Percentiles rank a stretch among this genome's conserved stretches.
Evolutionary conservation across 257 asterid species (phyloP).

Genomic region (Linaria vulgaris): DNA sequence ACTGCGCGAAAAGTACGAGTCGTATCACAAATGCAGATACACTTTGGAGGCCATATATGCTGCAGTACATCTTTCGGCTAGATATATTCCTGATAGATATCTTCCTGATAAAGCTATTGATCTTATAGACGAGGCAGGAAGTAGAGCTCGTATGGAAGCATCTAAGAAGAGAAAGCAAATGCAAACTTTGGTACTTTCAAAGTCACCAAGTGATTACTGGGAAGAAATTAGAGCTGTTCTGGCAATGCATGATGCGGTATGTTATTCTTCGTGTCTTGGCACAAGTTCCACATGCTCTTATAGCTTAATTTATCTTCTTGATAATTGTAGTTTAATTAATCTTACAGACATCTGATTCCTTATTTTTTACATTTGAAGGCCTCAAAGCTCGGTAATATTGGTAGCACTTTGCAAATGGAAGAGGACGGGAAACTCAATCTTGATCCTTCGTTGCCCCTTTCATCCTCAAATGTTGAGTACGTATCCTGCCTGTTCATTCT

Average conservation of each 20-base stretch:
- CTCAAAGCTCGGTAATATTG: slow-evolving; percentile 44
- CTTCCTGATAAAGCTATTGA: slow-evolving; percentile 99
- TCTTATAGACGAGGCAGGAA: slow-evolving; percentile 98
- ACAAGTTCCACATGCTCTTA: neutral
- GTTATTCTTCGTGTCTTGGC: slow-evolving; percentile 12
- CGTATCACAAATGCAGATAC: slow-evolving; percentile 83
- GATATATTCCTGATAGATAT: slow-evolving; percentile 88
- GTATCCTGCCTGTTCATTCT: slow-evolving; percentile 32
- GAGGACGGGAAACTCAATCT: slow-evolving; percentile 35
- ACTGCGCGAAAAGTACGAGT: slow-evolving; percentile 79
- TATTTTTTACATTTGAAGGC: slow-evolving; percentile 47
- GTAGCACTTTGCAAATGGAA: slow-evolving; percentile 33
- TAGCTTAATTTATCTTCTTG: slow-evolving; percentile 24
- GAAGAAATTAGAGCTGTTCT: slow-evolving; percentile 79
- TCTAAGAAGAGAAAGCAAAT: slow-evolving; percentile 69
- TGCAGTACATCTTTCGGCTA: slow-evolving; percentile 83
- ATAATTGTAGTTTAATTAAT: slow-evolving; percentile 20
- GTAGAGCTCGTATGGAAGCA: slow-evolving; percentile 88
- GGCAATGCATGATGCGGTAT: slow-evolving; percentile 75
- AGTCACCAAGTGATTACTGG: slow-evolving; percentile 83
- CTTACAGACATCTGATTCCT: slow-evolving; percentile 26
- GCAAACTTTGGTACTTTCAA: slow-evolving; percentile 64
- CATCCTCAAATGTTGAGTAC: slow-evolving; percentile 61
- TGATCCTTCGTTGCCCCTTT: slow-evolving; percentile 35
- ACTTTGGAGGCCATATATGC: slow-evolving; percentile 87